These are phyloP conservation scores for Boletus sp. DNA, from an alignment of 768 basidiomycete species.

Conservation along the genomic window DNA sequence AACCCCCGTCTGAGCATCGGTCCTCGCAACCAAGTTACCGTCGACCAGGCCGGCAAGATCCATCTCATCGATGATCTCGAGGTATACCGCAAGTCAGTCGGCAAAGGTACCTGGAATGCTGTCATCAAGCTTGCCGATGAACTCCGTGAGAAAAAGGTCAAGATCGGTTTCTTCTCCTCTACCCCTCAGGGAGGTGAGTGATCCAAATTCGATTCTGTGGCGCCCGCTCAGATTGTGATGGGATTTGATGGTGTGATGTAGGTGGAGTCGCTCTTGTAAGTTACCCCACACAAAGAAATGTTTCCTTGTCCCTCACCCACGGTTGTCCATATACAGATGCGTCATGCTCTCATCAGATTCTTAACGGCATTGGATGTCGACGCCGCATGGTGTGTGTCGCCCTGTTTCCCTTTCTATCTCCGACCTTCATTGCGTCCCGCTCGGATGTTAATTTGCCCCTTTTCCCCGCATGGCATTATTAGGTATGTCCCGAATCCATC, in stretches of 20 bases:
- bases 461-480: slow-evolving; percentile 21
- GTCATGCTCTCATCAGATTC: slow-evolving; percentile 90
- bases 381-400: slow-evolving; percentile 64
- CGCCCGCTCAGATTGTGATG: slow-evolving; percentile 22
- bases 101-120: slow-evolving; percentile 73
- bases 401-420: slow-evolving; percentile 3
- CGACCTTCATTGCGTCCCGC: not conserved
- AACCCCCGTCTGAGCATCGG: too few relatives aligned
- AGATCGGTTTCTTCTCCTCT: slow-evolving; percentile 92
- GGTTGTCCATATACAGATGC: slow-evolving; percentile 63
- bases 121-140: slow-evolving; percentile 81
- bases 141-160: slow-evolving; percentile 80
- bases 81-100: slow-evolving; percentile 71
- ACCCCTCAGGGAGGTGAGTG: slow-evolving; percentile 87
- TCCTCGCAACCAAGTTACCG: slow-evolving; percentile 81
- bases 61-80: slow-evolving; percentile 81
- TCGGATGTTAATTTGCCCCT: slow-evolving; percentile 3
- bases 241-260: slow-evolving; percentile 28
- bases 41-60: slow-evolving; percentile 84
- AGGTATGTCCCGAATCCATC: slow-evolving; percentile 90
- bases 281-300: slow-evolving; percentile 22
- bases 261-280: slow-evolving; percentile 91
- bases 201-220: slow-evolving; percentile 1
- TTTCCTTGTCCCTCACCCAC: slow-evolving; percentile 11
- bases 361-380: slow-evolving; percentile 77